phyloP scores from a whole-genome alignment of 2,329 filamentous ascomycete species.

The Alternaria brassicicola region DNA sequence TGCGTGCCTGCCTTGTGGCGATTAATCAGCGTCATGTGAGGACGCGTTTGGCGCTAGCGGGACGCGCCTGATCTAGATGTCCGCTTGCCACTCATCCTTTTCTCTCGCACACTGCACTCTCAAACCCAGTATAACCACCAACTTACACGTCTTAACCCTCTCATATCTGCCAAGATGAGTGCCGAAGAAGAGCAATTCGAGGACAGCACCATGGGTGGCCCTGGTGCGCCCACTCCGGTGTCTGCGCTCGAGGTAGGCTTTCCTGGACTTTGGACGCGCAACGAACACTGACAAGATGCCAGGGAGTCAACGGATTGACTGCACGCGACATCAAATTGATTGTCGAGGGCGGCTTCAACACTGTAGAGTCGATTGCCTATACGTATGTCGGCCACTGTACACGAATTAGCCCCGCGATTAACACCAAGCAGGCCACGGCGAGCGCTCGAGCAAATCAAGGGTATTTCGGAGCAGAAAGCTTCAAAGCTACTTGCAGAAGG shows the following conservation, averaged over 20 bases:
- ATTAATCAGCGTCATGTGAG: constrained; percentile 27
- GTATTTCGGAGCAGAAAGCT: constrained; percentile 96
- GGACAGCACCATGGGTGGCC: constrained; percentile 70
- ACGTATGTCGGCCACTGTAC: constrained; percentile 62
- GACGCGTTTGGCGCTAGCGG: constrained; percentile 31
- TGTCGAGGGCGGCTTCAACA: constrained; percentile 90
- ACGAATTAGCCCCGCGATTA: constrained; percentile 19
- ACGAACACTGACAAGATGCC: constrained; percentile 6
- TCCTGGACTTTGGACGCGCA: not conserved
- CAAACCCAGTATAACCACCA: not conserved
- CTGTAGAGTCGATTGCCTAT: constrained; percentile 94
- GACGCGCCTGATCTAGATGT: constrained; percentile 12
- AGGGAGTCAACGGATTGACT: constrained; percentile 90
- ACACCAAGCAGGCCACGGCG: constrained; percentile 64
- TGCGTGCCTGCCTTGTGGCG: constrained; percentile 1
- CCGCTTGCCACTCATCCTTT: constrained; percentile 20
- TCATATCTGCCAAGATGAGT: constrained; percentile 49
- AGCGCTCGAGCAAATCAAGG: constrained; percentile 91
- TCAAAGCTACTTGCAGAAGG: constrained; percentile 89
- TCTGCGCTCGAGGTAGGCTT: constrained; percentile 77
- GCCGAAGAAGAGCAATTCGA: constrained; percentile 70
- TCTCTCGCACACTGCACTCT: constrained; percentile 6
- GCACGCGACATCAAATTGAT: constrained; percentile 94
- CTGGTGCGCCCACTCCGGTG: constrained; percentile 92
- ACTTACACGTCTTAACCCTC: not conserved